phyloP scores from a whole-genome alignment of 768 basidiomycete species.

The Mrakia frigida region DNA sequence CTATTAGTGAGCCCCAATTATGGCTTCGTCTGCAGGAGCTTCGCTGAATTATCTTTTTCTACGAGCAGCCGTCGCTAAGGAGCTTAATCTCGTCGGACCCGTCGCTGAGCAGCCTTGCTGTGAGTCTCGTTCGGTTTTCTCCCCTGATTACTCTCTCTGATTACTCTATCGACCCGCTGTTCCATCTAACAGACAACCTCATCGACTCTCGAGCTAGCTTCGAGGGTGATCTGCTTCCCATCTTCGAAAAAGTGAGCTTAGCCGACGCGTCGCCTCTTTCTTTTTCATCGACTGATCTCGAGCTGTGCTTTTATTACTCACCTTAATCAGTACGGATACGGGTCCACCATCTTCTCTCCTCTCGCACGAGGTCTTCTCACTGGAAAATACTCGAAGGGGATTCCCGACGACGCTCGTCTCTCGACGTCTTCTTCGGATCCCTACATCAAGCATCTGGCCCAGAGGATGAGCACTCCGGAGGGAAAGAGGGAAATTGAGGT shows the following conservation, averaged over 20 bases:
- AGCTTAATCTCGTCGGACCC: neutral
- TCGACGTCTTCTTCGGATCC: slow-evolving; percentile 5
- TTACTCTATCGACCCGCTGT: too few relatives aligned
- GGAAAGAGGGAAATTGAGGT: slow-evolving; percentile 9
- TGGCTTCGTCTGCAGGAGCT: neutral
- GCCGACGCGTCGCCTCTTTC: neutral
- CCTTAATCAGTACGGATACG: slow-evolving; percentile 17
- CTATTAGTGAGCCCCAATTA: neutral
- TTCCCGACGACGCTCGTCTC: neutral
- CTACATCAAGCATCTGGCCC: neutral
- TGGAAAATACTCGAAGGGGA: neutral
- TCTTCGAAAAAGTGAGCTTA: neutral
- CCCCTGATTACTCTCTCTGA: neutral
- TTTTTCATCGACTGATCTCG: neutral
- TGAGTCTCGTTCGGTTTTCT: neutral
- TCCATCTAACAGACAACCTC: neutral
- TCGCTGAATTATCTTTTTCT: neutral
- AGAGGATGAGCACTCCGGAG: neutral
- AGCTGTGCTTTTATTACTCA: too few relatives aligned
- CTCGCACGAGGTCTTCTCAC: slow-evolving; percentile 8
- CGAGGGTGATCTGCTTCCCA: neutral
- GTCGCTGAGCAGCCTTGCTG: slow-evolving; percentile 14
- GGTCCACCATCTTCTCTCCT: slow-evolving; percentile 9
- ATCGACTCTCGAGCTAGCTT: slow-evolving; percentile 1
- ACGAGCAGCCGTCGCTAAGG: neutral